phyloP scores from a whole-genome alignment of 257 asterid genomes.

The Verbascum thapsus region DNA sequence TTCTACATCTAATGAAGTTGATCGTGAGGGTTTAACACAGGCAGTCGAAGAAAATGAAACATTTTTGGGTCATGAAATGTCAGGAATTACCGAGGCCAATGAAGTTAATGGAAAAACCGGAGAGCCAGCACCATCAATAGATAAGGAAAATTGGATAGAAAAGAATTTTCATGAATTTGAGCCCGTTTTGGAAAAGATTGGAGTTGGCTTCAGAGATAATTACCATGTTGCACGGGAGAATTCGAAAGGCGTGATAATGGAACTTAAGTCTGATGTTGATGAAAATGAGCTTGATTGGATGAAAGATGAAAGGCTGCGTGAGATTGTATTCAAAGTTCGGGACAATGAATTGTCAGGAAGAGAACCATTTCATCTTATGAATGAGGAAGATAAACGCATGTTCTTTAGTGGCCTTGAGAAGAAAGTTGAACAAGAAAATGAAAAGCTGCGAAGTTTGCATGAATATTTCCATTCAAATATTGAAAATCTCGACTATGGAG shows the following conservation, averaged over 20 bases:
- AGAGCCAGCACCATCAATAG: slow-evolving; percentile 39
- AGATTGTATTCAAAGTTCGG: slow-evolving; percentile 85
- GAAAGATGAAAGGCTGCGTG: slow-evolving; percentile 84
- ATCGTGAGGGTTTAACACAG: slow-evolving; percentile 25
- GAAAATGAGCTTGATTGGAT: slow-evolving; percentile 85
- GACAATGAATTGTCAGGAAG: slow-evolving; percentile 94
- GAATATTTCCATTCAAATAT: slow-evolving; percentile 85
- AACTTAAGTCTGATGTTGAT: slow-evolving; percentile 49
- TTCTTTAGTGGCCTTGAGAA: slow-evolving; percentile 90
- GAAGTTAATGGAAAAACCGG: slow-evolving; percentile 35
- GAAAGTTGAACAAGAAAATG: slow-evolving; percentile 78
- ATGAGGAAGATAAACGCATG: slow-evolving; percentile 62
- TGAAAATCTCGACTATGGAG: slow-evolving; percentile 94
- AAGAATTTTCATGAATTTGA: slow-evolving; percentile 83
- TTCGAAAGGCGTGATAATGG: slow-evolving; percentile 41
- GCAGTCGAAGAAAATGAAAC: slow-evolving; percentile 33
- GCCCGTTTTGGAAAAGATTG: slow-evolving; percentile 70
- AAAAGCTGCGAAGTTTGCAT: slow-evolving; percentile 68
- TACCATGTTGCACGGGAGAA: slow-evolving; percentile 70
- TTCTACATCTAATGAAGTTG: slow-evolving; percentile 29
- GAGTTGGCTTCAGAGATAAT: slow-evolving; percentile 70
- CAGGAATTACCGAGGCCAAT: slow-evolving; percentile 32
- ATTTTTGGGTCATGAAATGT: slow-evolving; percentile 32
- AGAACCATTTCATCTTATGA: slow-evolving; percentile 85
- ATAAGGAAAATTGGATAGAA: slow-evolving; percentile 71